Evolutionary conservation across 2,329 filamentous ascomycete genomes (phyloP).

Genomic region (Fusarium siculi): DNA sequence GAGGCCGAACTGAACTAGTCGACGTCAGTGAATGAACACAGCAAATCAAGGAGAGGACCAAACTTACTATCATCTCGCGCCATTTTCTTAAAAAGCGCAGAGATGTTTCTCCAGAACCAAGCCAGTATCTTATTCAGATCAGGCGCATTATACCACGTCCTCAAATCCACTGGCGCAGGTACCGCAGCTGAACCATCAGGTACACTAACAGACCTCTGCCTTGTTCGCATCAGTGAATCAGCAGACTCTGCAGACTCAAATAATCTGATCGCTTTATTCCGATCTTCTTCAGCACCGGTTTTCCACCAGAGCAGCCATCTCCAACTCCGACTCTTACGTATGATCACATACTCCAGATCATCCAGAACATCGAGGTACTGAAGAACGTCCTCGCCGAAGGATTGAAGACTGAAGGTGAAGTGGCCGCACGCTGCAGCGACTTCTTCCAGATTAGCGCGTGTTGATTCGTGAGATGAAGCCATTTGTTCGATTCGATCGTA

Average conservation of each 20-base stretch:
- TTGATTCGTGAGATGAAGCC: slow-evolving; percentile 64
- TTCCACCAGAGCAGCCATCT: slow-evolving; percentile 85
- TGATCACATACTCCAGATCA: slow-evolving; percentile 78
- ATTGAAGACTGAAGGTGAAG: slow-evolving; percentile 90
- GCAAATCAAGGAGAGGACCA: no score
- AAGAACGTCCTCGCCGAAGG: slow-evolving; percentile 90
- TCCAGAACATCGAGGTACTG: slow-evolving; percentile 85
- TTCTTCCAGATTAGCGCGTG: slow-evolving; percentile 86
- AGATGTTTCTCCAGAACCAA: slow-evolving; percentile 40
- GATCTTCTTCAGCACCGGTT: neutral
- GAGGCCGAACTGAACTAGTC: slow-evolving; percentile 73
- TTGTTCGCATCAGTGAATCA: slow-evolving; percentile 27
- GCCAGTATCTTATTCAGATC: slow-evolving; percentile 31
- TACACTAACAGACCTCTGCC: neutral
- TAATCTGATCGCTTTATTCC: slow-evolving; percentile 45
- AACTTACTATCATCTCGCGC: slow-evolving; percentile 56
- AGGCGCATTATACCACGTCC: slow-evolving; percentile 22
- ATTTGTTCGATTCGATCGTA: slow-evolving; percentile 81
- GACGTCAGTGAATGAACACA: no score
- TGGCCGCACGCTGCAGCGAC: slow-evolving; percentile 96
- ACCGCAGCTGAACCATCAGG: neutral
- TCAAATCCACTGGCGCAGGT: neutral
- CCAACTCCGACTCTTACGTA: slow-evolving; percentile 75
- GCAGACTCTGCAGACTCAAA: slow-evolving; percentile 50
- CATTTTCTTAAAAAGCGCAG: slow-evolving; percentile 54